Conservation (phyloP, 352 stramenopile genomes). For the Globisporangium nodosum region DNA sequence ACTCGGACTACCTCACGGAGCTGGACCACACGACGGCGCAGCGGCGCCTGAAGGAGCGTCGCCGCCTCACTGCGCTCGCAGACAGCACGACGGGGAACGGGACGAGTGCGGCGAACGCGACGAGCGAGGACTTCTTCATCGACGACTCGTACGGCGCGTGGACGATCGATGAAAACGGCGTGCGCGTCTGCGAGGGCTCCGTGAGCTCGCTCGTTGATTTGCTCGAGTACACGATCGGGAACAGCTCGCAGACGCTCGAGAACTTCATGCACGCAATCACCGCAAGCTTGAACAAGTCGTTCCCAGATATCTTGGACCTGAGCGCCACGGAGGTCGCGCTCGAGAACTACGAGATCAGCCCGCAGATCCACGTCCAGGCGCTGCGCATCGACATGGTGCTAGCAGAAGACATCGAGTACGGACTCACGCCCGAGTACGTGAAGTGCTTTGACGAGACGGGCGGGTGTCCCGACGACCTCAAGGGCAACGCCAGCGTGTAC, state of each 20-base stretch:
- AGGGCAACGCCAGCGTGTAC: constrained; percentile 6
- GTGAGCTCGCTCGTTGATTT: constrained; percentile 29
- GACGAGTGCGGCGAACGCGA: neutral
- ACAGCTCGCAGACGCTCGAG: constrained; percentile 5
- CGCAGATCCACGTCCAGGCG: constrained; percentile 10
- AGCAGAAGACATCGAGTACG: constrained; percentile 17
- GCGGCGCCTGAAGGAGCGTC: neutral
- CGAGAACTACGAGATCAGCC: constrained; percentile 1
- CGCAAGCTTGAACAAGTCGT: constrained; percentile 24
- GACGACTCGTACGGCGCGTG: constrained; percentile 18
- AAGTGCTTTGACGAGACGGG: constrained; percentile 10
- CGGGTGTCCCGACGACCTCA: constrained; percentile 10
- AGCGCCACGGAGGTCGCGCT: constrained; percentile 16
- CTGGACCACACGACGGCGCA: constrained; percentile 7
- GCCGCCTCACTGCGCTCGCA: neutral
- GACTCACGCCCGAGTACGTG: constrained; percentile 7
- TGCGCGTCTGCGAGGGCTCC: constrained; percentile 32
- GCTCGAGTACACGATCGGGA: constrained; percentile 3
- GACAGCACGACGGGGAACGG: neutral
- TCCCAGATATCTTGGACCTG: constrained; percentile 10
- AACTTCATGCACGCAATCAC: constrained; percentile 18
- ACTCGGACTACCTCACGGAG: constrained; percentile 26
- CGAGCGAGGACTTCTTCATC: constrained; percentile 3
- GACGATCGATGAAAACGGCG: constrained; percentile 23
- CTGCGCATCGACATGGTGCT: constrained; percentile 27